Percentiles rank a stretch among this genome's conserved stretches.
phyloP scores from a whole-genome alignment of 2,329 filamentous ascomycete species.

The Epichloe amarillans region DNA sequence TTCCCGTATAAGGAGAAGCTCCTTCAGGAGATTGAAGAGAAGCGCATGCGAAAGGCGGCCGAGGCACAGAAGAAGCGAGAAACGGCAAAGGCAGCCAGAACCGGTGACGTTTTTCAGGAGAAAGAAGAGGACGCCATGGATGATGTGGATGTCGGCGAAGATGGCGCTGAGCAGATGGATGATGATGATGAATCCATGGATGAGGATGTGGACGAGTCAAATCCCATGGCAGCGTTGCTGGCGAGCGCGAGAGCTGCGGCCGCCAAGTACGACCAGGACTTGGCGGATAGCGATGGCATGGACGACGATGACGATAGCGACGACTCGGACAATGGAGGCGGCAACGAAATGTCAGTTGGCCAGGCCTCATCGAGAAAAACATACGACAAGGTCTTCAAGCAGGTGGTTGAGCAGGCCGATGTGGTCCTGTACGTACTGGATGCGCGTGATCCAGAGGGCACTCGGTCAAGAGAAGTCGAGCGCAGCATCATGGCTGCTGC shows the following conservation, averaged over 20 bases:
- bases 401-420: conserved; percentile 77
- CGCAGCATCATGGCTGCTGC: conserved; percentile 83
- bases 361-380: conserved; percentile 62
- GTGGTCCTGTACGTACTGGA: conserved; percentile 89
- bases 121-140: conserved; percentile 33
- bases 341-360: conserved; percentile 35
- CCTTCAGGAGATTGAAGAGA: conserved; percentile 87
- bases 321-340: conserved; percentile 41
- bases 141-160: conserved; percentile 35
- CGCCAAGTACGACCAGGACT: conserved; percentile 55
- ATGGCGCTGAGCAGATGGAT: conserved; percentile 35
- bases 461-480: conserved; percentile 81
- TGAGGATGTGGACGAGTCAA: conserved; percentile 51
- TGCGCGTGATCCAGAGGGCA: conserved; percentile 81
- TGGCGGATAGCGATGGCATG: conserved; percentile 45
- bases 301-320: conserved; percentile 30
- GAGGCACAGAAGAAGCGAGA: conserved; percentile 60
- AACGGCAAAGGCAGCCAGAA: conserved; percentile 54
- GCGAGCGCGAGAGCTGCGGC: conserved; percentile 73
- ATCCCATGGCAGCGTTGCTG: conserved; percentile 85
- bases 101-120: conserved; percentile 33
- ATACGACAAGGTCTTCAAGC: conserved; percentile 93
- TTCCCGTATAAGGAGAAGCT: conserved; percentile 98
- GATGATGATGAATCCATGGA: conserved; percentile 39
- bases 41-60: conserved; percentile 65